A percentile compares a stretch with the other conserved stretches of the same genome.
Conservation (phyloP, 2,329 filamentous ascomycete genomes). For the Trichoderma aggressivum region DNA sequence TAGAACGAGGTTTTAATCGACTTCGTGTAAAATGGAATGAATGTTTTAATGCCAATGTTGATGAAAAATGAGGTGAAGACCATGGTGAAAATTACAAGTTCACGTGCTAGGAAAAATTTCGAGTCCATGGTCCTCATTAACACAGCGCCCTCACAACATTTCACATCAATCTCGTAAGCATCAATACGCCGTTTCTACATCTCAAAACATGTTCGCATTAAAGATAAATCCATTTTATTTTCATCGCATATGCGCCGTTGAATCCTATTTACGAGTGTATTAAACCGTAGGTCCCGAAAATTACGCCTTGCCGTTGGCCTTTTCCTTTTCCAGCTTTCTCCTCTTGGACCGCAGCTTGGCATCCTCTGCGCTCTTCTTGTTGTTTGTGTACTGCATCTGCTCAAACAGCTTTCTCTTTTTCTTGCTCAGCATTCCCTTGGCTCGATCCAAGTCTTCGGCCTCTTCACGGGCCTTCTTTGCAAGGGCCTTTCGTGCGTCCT, state of each 20-base stretch:
- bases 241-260: conserved; percentile 17
- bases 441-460: conserved; percentile 83
- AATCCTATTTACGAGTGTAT: conserved; percentile 20
- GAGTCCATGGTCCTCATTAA: neutral
- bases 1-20: neutral
- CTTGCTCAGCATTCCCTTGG: conserved; percentile 97
- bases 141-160: neutral
- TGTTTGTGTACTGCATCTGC: conserved; percentile 96
- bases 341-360: conserved; percentile 84
- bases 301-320: conserved; percentile 42
- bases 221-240: conserved; percentile 16
- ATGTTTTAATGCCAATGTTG: neutral
- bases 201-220: neutral
- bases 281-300: conserved; percentile 13
- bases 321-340: conserved; percentile 77
- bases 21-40: neutral
- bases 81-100: conserved; percentile 11
- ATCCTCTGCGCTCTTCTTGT: conserved; percentile 86
- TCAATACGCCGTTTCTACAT: neutral
- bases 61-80: neutral
- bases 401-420: conserved; percentile 97
- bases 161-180: neutral
- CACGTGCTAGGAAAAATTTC: conserved; percentile 13
- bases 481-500: conserved; percentile 66
- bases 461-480: conserved; percentile 70